Evolutionary conservation across 805 yeast genomes (phyloP), one percentile per base, ranked within the genome.

Genomic region (Ogataea methanolica): DNA sequence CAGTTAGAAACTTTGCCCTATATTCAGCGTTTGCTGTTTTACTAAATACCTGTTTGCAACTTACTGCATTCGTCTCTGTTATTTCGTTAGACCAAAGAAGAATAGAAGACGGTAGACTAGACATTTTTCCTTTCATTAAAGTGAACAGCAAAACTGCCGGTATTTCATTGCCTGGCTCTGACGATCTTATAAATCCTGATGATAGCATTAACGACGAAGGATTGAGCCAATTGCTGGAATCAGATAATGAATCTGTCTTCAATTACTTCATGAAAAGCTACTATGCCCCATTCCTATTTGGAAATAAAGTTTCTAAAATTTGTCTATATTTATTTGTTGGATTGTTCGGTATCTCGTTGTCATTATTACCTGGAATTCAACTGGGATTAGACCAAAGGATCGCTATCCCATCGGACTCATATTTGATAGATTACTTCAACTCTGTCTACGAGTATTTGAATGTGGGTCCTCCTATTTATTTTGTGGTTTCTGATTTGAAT

Each of bases 381-480:
- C 72, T 87, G 38, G 99, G 98, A 0, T 74, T 94, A 21, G 98
- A 92, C 61, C 98, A 92, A 66, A 74, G 96, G 45, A 70, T 85
- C 38, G 98, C 97, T 0, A 76, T 92, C 14, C 98, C 98, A 0
- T 67, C 74, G 2, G 90, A 78, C 45, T 91, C 97, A 0, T 88
- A 90, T 59, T 66, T 94, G 59, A 82, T 90, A 36, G 76, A 80
- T 45, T 94, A 92, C 64, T 92, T 88, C 68, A 71, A 83, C 54
- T 88, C 91, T 45, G 72, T 90, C 3, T 86, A 84, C 61, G 66
- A 74, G 1, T 86, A 82, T 60, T 71, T 92, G 50, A 83, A 85
- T 49, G 86, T 86, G 7, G 99, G 98, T 0, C 96, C 99, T 1
- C 99, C 99, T 0, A 75, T 88, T 1, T 94, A 86, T 60, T 85